These are phyloP conservation scores for Diplocarpon rosae DNA, from an alignment of 2,329 filamentous ascomycete genomes.

Conservation along the genomic window DNA sequence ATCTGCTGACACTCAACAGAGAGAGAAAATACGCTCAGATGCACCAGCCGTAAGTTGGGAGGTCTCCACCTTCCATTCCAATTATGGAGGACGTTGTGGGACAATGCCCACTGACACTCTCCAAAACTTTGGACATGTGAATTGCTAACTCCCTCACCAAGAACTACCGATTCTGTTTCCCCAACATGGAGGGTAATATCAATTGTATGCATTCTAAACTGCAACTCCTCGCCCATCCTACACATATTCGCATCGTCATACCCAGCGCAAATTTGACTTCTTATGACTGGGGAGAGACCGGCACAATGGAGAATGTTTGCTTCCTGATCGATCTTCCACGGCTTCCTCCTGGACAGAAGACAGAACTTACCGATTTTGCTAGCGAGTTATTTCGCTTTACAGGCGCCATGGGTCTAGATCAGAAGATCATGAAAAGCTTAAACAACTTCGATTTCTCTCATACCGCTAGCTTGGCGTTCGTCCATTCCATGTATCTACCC, in stretches of 20 bases:
- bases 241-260: constrained; percentile 67
- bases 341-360: constrained; percentile 17
- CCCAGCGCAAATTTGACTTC: constrained; percentile 78
- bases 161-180: constrained; percentile 66
- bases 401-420: constrained; percentile 51
- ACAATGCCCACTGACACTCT: too few relatives aligned
- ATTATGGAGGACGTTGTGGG: too few relatives aligned
- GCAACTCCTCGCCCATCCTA: constrained; percentile 71
- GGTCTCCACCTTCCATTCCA: too few relatives aligned
- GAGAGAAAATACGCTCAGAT: constrained; percentile 38
- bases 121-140: too few relatives aligned
- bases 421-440: constrained; percentile 56
- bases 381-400: constrained; percentile 46
- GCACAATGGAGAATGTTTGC: constrained; percentile 77
- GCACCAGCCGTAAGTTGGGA: constrained; percentile 29
- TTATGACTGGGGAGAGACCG: constrained; percentile 48
- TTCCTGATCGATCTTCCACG: constrained; percentile 88
- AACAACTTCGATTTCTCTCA: constrained; percentile 70
- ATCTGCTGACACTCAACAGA: constrained; percentile 29
- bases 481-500: constrained; percentile 65
- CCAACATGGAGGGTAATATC: constrained; percentile 54
- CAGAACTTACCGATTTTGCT: constrained; percentile 3
- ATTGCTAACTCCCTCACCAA: too few relatives aligned
- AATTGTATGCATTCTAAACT: constrained; percentile 91
- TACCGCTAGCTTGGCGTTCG: constrained; percentile 63